Base-by-base conservation (phyloP, 257 asterid genomes). In the Rhazya stricta region DNA sequence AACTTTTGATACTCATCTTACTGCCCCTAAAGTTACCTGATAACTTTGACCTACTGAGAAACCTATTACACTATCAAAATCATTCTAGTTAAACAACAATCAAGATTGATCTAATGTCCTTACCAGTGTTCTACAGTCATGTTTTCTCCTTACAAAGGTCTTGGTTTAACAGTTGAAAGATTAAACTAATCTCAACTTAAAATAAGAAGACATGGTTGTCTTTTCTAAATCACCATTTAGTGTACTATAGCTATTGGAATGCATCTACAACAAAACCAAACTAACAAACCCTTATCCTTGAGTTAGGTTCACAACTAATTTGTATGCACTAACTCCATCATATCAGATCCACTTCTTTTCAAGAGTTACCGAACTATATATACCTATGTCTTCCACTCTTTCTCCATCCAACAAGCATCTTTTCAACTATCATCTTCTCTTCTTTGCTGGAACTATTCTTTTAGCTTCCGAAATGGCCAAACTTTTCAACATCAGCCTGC, bases 291-390 rank as follows among this genome's bases (percentile, higher is more conserved):
- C 18, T 69, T 6, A 45, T 25, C 39, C 43, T 36, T 6, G 70
- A 67, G n/a, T 69, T 75, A 68, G 67, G 72, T 75, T 74, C 13
- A 13, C 41, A 74, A 79, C 71, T n/a, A 71, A 36, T 67, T 41
- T 36, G 60, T 21, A 42, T 61, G 41, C 72, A 85, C 87, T 76
- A 82, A 85, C 88, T 83, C 89, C 93, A 85, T 73, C 25, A 37
- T 77, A 86, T 66, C 91, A 71, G 77, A 84, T 86, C 96, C 91
- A 81, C 81, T 88, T 76, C 37, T 37, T 48, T 39, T 61, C 27
- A 29, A 58, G 37, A 75, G 2, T 66, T 23, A 45, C 71, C 29
- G 57, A 79, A 42, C 81, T 80, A 86, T 86, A 79, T 37, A 86
- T 62, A 78, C 82, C 73, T 79, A n/a, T 69, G 3, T 11, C 54